Base-by-base conservation (phyloP, 1,284 basidiomycete genomes). In the Irpex sp. region DNA sequence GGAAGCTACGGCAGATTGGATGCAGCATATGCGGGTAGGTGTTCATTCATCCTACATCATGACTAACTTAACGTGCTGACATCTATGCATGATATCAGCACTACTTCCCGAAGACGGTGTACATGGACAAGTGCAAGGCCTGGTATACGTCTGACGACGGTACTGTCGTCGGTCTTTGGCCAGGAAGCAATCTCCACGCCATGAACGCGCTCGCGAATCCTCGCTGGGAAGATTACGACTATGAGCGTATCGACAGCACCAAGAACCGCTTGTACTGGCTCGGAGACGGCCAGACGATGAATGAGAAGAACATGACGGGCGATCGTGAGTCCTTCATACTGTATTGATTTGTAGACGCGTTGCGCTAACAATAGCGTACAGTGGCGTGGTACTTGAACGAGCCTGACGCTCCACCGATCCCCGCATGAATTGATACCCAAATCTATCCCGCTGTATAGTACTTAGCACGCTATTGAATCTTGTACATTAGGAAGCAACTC, bases 91-190 rank as follows among this genome's bases (percentile, higher is more conserved):
- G 3, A 47, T 49, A 7, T 12, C 16, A 70, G 68, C 73, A 72
- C 56, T 84, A 82, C 66, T 83, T 83, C 72, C 80, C 78, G 10
- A 77, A 68, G 82, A 85, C 83, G 2, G 83, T 87, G 1, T 87
- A 80, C 67, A 78, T 78, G 37, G 79, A 80, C 59, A 80, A 81
- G 61, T 87, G 86, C 67, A 75, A 79, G 6, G 84, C 84, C 2
- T 89, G 87, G 87, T 88, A 88, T 67, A 88, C 87, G 68, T 75
- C 74, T 51, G 84, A 84, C 3, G 80, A 85, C 61, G 85, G 86
- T 1, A 77, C 82, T 1, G 75, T 87, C 1, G 77, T 78, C n/a
- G 84, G 76, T 0, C 72, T 87, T 3, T 88, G 83, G 83, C 49
- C 85, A 18, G 81, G 82, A 12, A 84, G 83, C 0, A 75, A 76